Base-by-base conservation (phyloP, 2,329 filamentous ascomycete species). In the Penicillium sclerotiorum region DNA sequence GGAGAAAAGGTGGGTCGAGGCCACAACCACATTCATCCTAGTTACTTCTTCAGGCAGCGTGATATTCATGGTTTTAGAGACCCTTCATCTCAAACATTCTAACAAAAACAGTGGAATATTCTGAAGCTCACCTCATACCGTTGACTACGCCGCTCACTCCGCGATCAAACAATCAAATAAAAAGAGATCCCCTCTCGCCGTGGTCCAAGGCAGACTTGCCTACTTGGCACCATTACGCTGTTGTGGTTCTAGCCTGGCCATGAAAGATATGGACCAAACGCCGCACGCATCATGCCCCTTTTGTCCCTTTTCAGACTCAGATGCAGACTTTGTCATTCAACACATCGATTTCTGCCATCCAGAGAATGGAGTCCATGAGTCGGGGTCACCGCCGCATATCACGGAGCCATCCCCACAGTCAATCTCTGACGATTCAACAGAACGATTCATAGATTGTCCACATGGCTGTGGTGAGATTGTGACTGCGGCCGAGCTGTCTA, bases 381-480 rank as follows among this genome's bases (percentile, higher is more conserved):
- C 43, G 32, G 53, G 61, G 42, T 52, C 55, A 33, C 59, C 33
- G 36, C 48, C 38, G 20, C 39, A 50, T 32, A 25, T 45, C 22
- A 30, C 38, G 18, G 17, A 17, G 21, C 45, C 33, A 33, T 35
- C 20, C 21, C 27, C 22, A 41, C 32, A 52, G 38, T 27, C 30
- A 22, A 47, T 20, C 6, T 37, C 43, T 15, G 33, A 57, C 6
- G 42, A 57, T n/a, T 40, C 47, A 6, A 47, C 50, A 11, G 49
- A 58, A 9, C 59, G 62, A 43, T 83, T 83, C 60, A 71, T 77
- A 18, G 72, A 78, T 35, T 86, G 84, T 58, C 77, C 80, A 27
- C 77, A 80, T 13, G 79, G 76, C 18, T 89, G 86, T 61, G 80
- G 80, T 25, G 84, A 88, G 64, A 64, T 75, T n/a, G 65, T 86